Percentiles rank a stretch among this genome's conserved stretches.
Conservation (phyloP, 164 flowering plant genomes). For the Warburgia ugandensis region DNA sequence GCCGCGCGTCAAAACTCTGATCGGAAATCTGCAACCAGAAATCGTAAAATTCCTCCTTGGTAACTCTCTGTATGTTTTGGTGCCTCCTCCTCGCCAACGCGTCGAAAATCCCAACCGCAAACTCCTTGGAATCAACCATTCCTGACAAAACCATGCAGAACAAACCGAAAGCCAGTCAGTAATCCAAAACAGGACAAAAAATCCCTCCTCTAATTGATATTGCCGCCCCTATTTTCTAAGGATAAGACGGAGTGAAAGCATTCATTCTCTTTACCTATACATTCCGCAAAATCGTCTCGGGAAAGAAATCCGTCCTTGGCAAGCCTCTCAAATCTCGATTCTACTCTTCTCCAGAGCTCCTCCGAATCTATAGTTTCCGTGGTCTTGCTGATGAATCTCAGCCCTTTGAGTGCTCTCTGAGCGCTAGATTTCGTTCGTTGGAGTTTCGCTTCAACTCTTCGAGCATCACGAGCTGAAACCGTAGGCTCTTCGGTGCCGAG, state of each 20-base stretch:
- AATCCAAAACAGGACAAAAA: too few relatives aligned
- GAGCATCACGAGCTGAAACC: conserved; percentile 42
- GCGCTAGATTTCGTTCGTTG: conserved; percentile 62
- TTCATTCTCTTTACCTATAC: conserved; percentile 52
- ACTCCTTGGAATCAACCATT: conserved; percentile 94
- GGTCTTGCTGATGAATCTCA: conserved; percentile 73
- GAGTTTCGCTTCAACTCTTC: conserved; percentile 46
- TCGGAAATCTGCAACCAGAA: conserved; percentile 89
- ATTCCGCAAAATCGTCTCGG: conserved; percentile 76
- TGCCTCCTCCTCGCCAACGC: conserved; percentile 65
- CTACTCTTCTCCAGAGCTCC: conserved; percentile 61
- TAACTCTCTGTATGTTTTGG: conserved; percentile 42
- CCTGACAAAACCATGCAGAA: conserved; percentile 36
- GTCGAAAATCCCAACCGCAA: conserved; percentile 77
- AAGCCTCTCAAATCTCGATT: conserved; percentile 48
- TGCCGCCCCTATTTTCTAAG: too few relatives aligned
- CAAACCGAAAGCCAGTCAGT: too few relatives aligned
- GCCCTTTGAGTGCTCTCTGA: conserved; percentile 63
- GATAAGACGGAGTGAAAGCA: too few relatives aligned
- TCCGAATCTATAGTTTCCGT: conserved; percentile 25
- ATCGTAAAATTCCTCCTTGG: conserved; percentile 73
- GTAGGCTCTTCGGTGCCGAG: conserved; percentile 22
- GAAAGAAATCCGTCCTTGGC: conserved; percentile 62
- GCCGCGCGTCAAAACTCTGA: conserved; percentile 93
- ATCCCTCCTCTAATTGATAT: too few relatives aligned